A percentile compares a stretch with the other conserved stretches of the same genome.
phyloP scores from a whole-genome alignment of 2,329 filamentous ascomycete genomes.

The Diaporthe caulivora region DNA sequence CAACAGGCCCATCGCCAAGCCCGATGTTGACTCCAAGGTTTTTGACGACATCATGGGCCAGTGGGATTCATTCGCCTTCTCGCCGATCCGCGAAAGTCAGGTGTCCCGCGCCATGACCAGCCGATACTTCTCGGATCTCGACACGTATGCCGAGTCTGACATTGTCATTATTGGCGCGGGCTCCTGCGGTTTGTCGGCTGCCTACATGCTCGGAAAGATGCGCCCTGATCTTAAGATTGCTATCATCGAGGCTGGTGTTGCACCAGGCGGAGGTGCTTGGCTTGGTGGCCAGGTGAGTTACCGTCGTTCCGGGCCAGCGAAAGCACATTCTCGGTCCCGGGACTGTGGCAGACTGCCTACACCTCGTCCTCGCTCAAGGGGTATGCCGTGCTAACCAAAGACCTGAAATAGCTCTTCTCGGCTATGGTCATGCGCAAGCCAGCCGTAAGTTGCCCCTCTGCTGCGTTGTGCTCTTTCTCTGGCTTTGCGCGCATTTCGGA shows the following conservation, averaged over 20 bases:
- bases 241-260: slow-evolving; percentile 88
- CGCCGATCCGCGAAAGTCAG: slow-evolving; percentile 90
- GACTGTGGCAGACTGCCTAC: not conserved
- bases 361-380: too few species aligned
- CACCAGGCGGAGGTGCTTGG: slow-evolving; percentile 91
- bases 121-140: slow-evolving; percentile 91
- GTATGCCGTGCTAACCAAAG: not conserved
- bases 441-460: slow-evolving; percentile 55
- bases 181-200: slow-evolving; percentile 86
- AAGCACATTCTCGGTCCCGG: not conserved
- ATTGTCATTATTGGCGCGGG: slow-evolving; percentile 94
- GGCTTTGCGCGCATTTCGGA: too few species aligned
- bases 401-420: slow-evolving; percentile 74
- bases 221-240: slow-evolving; percentile 93
- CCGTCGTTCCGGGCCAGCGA: not conserved
- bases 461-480: not conserved
- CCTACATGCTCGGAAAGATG: slow-evolving; percentile 85
- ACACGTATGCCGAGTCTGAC: slow-evolving; percentile 91
- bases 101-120: slow-evolving; percentile 94
- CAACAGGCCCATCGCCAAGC: slow-evolving; percentile 56
- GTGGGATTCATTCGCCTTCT: slow-evolving; percentile 87
- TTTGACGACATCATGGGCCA: slow-evolving; percentile 77
- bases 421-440: slow-evolving; percentile 97
- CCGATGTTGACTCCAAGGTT: slow-evolving; percentile 59
- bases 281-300: slow-evolving; percentile 77